Percentiles rank a stretch among this genome's conserved stretches.
Evolutionary conservation across 2,329 filamentous ascomycete genomes (phyloP).

Genomic region (Hypomyces perniciosus): DNA sequence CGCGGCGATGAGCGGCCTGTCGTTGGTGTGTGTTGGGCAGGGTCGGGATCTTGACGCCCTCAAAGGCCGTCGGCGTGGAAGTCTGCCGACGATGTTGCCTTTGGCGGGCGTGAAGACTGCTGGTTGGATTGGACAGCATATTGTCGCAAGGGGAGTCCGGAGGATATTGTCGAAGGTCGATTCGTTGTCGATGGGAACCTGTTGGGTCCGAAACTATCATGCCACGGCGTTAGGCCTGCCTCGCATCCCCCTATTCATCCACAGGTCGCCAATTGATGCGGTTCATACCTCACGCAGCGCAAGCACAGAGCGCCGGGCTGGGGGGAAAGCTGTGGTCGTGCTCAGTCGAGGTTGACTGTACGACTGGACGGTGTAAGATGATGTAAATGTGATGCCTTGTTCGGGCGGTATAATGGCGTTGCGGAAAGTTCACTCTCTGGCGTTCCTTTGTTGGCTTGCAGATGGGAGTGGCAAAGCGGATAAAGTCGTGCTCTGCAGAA

Average conservation of each 20-base stretch:
- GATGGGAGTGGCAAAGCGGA: not conserved
- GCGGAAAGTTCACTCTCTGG: slow-evolving; percentile 16
- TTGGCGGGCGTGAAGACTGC: slow-evolving; percentile 59
- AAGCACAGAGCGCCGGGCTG: slow-evolving; percentile 75
- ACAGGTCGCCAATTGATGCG: not conserved
- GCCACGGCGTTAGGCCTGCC: slow-evolving; percentile 6
- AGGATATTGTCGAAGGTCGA: slow-evolving; percentile 48
- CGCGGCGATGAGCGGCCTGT: slow-evolving; percentile 62
- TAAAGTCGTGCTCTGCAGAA: not conserved
- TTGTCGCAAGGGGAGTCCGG: slow-evolving; percentile 67
- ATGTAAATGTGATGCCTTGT: slow-evolving; percentile 24
- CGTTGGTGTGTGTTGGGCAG: slow-evolving; percentile 49
- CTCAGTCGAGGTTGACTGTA: slow-evolving; percentile 44
- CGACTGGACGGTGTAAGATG: slow-evolving; percentile 14
- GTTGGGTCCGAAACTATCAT: slow-evolving; percentile 37
- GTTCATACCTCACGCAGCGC: slow-evolving; percentile 71
- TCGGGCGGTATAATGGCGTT: slow-evolving; percentile 23
- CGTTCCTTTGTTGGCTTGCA: not conserved
- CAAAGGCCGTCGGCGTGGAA: slow-evolving; percentile 74
- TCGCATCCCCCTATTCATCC: not conserved
- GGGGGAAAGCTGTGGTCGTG: slow-evolving; percentile 33
- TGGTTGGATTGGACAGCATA: slow-evolving; percentile 74
- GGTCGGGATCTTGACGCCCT: slow-evolving; percentile 63
- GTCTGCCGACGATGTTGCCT: slow-evolving; percentile 72
- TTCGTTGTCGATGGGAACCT: slow-evolving; percentile 45